Evolutionary conservation across 2,329 filamentous ascomycete genomes (phyloP).

Genomic region (Dactylella cylindrospora): DNA sequence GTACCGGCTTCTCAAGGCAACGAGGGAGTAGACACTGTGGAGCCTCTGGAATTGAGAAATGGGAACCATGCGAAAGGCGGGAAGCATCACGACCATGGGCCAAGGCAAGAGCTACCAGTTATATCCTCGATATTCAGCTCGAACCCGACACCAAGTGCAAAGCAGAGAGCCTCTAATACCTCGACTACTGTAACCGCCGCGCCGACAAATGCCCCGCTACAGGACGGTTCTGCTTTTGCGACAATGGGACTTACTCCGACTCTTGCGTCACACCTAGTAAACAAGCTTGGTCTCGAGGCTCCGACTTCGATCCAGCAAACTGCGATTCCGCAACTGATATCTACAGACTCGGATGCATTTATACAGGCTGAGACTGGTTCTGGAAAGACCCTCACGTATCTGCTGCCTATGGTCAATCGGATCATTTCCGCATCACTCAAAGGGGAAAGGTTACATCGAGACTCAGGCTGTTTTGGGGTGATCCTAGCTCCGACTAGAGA

Average conservation of each 20-base stretch:
- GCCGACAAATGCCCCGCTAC: conserved; percentile 87
- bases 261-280: conserved; percentile 77
- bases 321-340: conserved; percentile 76
- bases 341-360: conserved; percentile 84
- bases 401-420: conserved; percentile 86
- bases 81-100: conserved; percentile 46
- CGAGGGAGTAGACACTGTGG: too few relatives aligned
- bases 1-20: too few relatives aligned
- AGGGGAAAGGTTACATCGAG: conserved; percentile 66
- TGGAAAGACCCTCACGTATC: conserved; percentile 94
- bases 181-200: conserved; percentile 60
- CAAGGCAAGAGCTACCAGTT: conserved; percentile 54
- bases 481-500: conserved; percentile 93
- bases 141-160: conserved; percentile 73
- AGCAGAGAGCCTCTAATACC: conserved; percentile 53
- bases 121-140: conserved; percentile 90
- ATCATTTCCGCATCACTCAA: conserved; percentile 61
- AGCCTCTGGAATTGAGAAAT: conserved; percentile 43
- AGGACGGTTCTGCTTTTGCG: conserved; percentile 80
- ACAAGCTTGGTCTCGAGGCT: conserved; percentile 83
- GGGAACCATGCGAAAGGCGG: conserved; percentile 54
- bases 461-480: conserved; percentile 89
- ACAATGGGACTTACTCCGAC: conserved; percentile 78
- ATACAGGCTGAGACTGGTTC: conserved; percentile 97
- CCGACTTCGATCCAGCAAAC: conserved; percentile 94